Evolutionary conservation across 768 basidiomycete species (phyloP), one percentile per base, ranked within the genome.

Genomic region (Multifurca ochricompacta): DNA sequence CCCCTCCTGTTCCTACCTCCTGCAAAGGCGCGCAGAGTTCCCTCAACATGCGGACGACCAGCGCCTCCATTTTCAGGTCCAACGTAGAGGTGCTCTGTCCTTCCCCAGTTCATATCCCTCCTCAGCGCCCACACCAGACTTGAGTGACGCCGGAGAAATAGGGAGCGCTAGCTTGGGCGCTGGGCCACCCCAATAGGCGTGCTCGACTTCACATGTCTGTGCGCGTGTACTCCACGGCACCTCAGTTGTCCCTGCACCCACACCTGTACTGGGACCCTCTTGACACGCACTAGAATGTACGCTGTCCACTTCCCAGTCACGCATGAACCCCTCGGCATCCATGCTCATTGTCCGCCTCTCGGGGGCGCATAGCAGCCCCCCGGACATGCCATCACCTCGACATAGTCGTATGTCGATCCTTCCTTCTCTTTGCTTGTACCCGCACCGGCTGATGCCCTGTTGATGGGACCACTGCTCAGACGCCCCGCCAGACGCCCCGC

Each of bases 371-470:
- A 86, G 68, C 96, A 98, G 16, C 96, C 96, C 0, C 87, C 84
- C 0, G 96, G 96, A 72, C 96, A 99, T 31, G 96, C 96, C 96
- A 99, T 98, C 59, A 99, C 92, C 66, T 96, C 93, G 36, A 95
- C 84, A 68, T 92, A 96, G 71, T 95, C 91, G 66, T 91, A 91
- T 39, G 75, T 72, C 56, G 67, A 71, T 48, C 68, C 70, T 48
- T 77, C 19, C 19, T n/a, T n/a, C n/a, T n/a, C n/a, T n/a, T n/a
- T n/a, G 18, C 32, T 7, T 2, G 35, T n/a, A 19, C 42, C 18
- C 37, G 19, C 19, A 31, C 28, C 39, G 16, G 27, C 14, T 3
- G 10, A 7, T n/a, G 3, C 27, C 41, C 75, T 53, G 64, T 70
- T 59, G 40, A 64, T 62, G 59, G 63, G 36, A 62, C 68, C 47